Base-by-base conservation (phyloP, 2,329 filamentous ascomycete genomes). In the Fusarium oligoseptatum region DNA sequence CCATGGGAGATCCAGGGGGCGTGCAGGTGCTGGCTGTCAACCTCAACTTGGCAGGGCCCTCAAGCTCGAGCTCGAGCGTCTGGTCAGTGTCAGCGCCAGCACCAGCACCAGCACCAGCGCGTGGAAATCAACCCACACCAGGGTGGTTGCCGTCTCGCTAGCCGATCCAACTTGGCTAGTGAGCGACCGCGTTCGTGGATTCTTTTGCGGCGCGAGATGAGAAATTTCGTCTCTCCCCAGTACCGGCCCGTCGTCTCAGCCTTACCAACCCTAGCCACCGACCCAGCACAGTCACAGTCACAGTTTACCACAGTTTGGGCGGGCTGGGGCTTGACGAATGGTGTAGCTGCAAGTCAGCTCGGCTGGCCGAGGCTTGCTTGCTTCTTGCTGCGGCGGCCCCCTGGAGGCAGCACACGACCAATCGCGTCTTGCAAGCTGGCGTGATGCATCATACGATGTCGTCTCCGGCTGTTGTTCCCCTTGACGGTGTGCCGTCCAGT, bases 401-500 rank as follows among this genome's bases (percentile, higher is more conserved):
- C 27, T 52, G 41, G 55, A 60, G 50, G 32, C 52, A 60, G 24
- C 36, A 36, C 57, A 58, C 63, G 37, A 58, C 76, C 68, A 74
- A 71, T 75, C 68, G 66, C 41, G 17, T 55, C 39, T 17, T n/a
- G 36, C 36, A 29, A 36, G 56, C 73, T 78, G 73, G 74, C 68
- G 68, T 79, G 74, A 78, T 75, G 37, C 65, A 77, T 77, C 77
- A 75, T 79, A 79, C 73, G 74, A 79, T 79, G 58, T 48, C 64
- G 62, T 64, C 36, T 20, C 70, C 62, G 60, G 60, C 24, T 65
- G 55, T 32, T 67, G 62, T 56, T 66, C n/a, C 60, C 65, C 58
- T 60, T 63, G 48, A 36, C 56, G n/a, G 32, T 66, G 50, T 52
- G 48, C 48, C 67, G 50, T 36, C 67, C 62, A 66, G 61, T 60